These are phyloP conservation scores for Cytospora piceicola DNA, from an alignment of 2,329 filamentous ascomycete genomes.

Conservation along the genomic window DNA sequence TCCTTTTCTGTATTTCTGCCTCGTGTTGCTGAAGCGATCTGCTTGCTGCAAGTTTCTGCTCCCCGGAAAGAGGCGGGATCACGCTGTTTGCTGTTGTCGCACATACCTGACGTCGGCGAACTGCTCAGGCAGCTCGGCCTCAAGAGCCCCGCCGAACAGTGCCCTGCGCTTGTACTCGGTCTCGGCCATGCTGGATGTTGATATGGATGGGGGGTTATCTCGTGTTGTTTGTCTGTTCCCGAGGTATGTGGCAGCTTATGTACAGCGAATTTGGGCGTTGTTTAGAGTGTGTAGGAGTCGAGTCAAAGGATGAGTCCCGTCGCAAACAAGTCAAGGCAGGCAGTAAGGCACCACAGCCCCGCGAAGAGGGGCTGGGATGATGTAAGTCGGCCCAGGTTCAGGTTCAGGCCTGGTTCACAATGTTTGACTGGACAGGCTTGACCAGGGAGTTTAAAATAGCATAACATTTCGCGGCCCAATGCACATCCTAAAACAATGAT, in stretches of 20 bases:
- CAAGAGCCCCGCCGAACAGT: conserved; percentile 75
- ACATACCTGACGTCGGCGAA: conserved; percentile 77
- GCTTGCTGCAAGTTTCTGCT: not conserved
- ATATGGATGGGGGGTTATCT: not conserved
- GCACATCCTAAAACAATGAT: not conserved
- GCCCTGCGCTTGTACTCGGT: conserved; percentile 56
- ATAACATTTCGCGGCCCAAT: not conserved
- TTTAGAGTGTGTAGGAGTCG: not conserved
- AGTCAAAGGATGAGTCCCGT: conserved; percentile 3
- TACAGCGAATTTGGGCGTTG: not conserved
- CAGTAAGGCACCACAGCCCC: conserved; percentile 19
- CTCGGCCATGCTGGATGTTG: conserved; percentile 48
- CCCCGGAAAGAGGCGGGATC: not conserved
- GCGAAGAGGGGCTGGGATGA: conserved; percentile 27
- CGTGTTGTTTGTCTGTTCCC: not conserved
- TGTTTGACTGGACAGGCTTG: too few relatives aligned
- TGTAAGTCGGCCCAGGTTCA: conserved; percentile 8
- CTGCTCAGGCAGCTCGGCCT: conserved; percentile 66
- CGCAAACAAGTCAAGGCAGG: not conserved
- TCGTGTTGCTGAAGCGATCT: not conserved
- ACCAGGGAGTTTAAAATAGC: too few relatives aligned
- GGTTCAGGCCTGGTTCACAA: not conserved
- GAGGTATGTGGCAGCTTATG: not conserved
- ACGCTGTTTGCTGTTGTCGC: conserved; percentile 1
- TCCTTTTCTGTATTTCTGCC: not conserved